Percentiles rank a stretch among this genome's conserved stretches.
phyloP scores from a whole-genome alignment of 1,284 basidiomycete genomes.

The Inonotus obliquus region DNA sequence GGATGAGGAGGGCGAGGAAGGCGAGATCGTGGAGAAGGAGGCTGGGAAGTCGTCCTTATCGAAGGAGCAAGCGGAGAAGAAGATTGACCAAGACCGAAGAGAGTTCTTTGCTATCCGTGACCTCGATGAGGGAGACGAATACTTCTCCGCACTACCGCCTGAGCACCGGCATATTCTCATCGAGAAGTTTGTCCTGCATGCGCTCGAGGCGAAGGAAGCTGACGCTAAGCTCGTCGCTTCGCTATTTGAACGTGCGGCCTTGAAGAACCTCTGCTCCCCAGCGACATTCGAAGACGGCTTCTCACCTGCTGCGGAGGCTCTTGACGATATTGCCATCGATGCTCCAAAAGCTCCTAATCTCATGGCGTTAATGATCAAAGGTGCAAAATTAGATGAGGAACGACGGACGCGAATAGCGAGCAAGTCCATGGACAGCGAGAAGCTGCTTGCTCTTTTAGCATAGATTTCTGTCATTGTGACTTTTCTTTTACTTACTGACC shows the following conservation, averaged over 20 bases:
- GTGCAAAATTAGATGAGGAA: conserved; percentile 61
- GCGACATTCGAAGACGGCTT: conserved; percentile 69
- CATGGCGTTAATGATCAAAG: conserved; percentile 71
- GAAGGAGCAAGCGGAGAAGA: conserved; percentile 68
- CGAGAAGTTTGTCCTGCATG: conserved; percentile 66
- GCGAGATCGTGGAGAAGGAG: conserved; percentile 25
- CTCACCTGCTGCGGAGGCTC: conserved; percentile 58
- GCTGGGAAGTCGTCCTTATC: conserved; percentile 48
- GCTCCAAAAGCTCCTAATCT: conserved; percentile 81
- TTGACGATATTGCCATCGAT: conserved; percentile 88
- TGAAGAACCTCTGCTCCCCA: conserved; percentile 49
- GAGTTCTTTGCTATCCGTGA: conserved; percentile 76
- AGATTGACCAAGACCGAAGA: conserved; percentile 77
- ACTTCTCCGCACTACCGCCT: conserved; percentile 68
- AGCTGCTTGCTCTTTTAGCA: conserved; percentile 54
- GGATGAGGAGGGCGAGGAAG: conserved; percentile 50
- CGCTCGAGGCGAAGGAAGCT: conserved; percentile 79
- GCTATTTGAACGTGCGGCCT: conserved; percentile 54
- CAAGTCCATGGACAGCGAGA: conserved; percentile 55
- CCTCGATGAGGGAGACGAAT: conserved; percentile 82
- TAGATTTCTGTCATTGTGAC: conserved; percentile 30
- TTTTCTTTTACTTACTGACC: neutral
- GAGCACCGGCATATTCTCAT: conserved; percentile 64
- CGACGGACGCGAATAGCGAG: conserved; percentile 47
- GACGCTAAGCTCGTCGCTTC: conserved; percentile 76